Evolutionary conservation across 495 filamentous ascomycete species (phyloP), one percentile per base, ranked within the genome.

Genomic region (Aspergillus carlsbadensis): DNA sequence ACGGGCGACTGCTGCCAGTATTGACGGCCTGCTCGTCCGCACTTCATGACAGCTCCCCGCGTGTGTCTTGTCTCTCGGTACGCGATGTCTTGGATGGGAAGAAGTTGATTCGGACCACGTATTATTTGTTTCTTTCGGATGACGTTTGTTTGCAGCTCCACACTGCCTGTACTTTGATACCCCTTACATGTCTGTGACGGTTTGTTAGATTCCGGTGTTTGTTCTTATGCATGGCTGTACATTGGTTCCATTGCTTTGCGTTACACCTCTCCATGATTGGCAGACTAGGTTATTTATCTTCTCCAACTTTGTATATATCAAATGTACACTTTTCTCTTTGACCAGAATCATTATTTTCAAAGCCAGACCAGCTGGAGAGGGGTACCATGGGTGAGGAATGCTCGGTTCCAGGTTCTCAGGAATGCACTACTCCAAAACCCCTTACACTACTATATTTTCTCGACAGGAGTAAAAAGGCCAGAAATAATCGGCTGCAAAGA

Each of bases 131-230:
- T 48, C 17, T 52, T 42, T 29, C 8, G 40, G 56, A 49, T 63
- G 59, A 53, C 54, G 47, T 62, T 59, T 61, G 59, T 59, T 62
- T 59, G 34, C 56, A 57, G 54, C 26, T 60, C 54, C 53, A 56
- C 56, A 29, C 56, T 58, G 50, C 52, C 59, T 58, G 46, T 60
- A 58, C 58, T 60, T 65, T 61, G 65, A 68, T 68, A 65, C 65
- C 65, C 65, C 62, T 62, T 59, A 54, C 59, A 54, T 58, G 56
- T 60, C 41, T 17, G 31, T 57, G 54, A 50, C 29, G 15, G 36
- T 20, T 52, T 52, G 20, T 17, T 36, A 39, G 33, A 50, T 15
- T 33, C 26, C 22, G 45, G 53, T 44, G 51, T 35, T 42, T 49
- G 34, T 34, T 29, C 36, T 18, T 52, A 41, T 46, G 45, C 45